Evolutionary conservation across 2,329 filamentous ascomycete genomes (phyloP), one percentile per base, ranked within the genome.

Genomic region (Didymella glomerata): DNA sequence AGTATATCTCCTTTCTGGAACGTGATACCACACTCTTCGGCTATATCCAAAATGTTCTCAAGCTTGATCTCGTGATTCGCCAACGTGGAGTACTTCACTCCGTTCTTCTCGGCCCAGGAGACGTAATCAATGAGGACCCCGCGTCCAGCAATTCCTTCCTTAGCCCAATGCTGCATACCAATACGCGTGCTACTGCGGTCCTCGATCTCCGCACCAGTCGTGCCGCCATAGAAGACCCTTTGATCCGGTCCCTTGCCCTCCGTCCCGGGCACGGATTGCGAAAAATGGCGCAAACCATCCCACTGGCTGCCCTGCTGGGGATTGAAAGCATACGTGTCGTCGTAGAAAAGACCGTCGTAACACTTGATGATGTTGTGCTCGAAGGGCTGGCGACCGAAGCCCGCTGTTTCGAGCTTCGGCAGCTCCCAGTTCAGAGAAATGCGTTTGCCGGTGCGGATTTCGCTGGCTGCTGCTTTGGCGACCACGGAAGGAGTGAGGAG

Each of bases 361-460:
- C 85, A 58, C 11, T 81, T 78, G 1, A 84, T 76, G 56, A 85
- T 81, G 45, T 78, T 74, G 61, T 84, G 83, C 41, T 81, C 74
- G 51, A 78, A 82, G 16, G 80, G 79, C 20, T 79, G 77, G 1
- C 84, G 78, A 28, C 81, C 79, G 57, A 85, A 80, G 62, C 81
- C 81, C 13, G 83, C 80, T 61, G 80, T 76, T 59, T 85, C 83
- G 4, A 85, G 70, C 66, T 85, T 85, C 3, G 75, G 82, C 66
- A 86, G 66, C 32, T 84, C 80, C 83, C 84, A 86, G n/a, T 77
- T 78, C 20, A 86, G 73, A 1, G 79, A 80, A 8, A 84, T 79
- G 14, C 84, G 77, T 13, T 71, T 73, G 7, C 84, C 84, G 1
- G 80, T 82, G 34, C 76, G 77, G 63, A 86, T 84, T 64, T 83